A percentile compares a stretch with the other conserved stretches of the same genome.
Conservation (phyloP, 306 rosid genomes). For the Alnus rubra region DNA sequence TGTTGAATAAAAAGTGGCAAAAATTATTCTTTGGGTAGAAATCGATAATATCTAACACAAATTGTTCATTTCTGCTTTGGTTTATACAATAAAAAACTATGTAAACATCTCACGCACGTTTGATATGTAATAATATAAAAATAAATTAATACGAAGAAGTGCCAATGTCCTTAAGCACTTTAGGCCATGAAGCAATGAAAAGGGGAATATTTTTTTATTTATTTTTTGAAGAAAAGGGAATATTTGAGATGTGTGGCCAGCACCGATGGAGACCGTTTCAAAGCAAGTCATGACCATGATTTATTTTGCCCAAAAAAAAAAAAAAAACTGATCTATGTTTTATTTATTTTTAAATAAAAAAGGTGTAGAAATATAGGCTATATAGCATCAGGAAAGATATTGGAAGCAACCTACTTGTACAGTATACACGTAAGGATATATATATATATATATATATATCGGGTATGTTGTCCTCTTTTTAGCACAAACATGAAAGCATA, state of each 20-base stretch:
- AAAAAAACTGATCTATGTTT: not conserved
- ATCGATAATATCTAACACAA: not conserved
- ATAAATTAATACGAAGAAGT: too few relatives aligned
- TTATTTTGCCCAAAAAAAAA: not conserved
- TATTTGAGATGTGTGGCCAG: not conserved
- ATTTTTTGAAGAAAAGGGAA: not conserved
- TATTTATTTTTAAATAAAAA: not conserved
- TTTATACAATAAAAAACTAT: not conserved
- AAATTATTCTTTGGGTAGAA: too few relatives aligned
- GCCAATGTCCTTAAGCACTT: not conserved
- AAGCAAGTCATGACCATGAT: not conserved
- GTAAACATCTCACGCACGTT: conserved; percentile 12
- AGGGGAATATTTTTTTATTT: not conserved
- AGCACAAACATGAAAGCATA: not conserved
- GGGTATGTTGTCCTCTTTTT: not conserved
- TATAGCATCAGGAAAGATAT: conserved; percentile 10
- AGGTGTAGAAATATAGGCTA: not conserved
- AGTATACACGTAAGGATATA: not conserved
- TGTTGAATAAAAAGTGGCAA: not conserved
- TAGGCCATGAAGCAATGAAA: not conserved
- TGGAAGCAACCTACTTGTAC: not conserved
- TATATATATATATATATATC: not conserved
- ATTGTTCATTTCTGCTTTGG: not conserved
- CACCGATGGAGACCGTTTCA: conserved; percentile 2
- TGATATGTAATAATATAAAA: too few relatives aligned